Base-by-base conservation (phyloP, 2,329 filamentous ascomycete species). In the Corinectria fuckeliana region DNA sequence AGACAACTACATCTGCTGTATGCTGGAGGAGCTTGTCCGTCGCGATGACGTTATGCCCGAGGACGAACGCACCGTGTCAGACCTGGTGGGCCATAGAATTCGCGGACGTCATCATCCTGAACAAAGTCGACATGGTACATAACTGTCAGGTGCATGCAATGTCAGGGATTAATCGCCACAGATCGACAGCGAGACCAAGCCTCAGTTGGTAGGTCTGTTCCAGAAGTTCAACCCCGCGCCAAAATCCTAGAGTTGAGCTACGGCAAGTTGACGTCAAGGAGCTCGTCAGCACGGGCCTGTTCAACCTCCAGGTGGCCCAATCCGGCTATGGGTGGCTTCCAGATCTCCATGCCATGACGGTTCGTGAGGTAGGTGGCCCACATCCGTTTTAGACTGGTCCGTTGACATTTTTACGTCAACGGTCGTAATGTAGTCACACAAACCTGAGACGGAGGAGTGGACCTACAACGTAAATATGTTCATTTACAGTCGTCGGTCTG, bases 41-140 rank as follows among this genome's bases (percentile, higher is more conserved):
- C 86, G 80, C 11, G 81, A 88, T 5, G 86, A 89, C 25, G 85
- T 88, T 2, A 79, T 84, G 5, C 72, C 85, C 0, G 89, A 92
- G 64, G 90, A 92, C 60, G 88, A 92, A 64, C 79, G 89, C 0
- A 91, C 88, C 0, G 89, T 92, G 2, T 91, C 88, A 0, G 89
- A 92, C 64, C 80, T 92, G 0, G 90, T 91, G 82, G 88, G 92
- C 65, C 89, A 90, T 92, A 59, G 90, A 92, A 73, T 92, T 92
- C 66, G 88, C 89, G 0, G 88, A 92, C 64, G 88, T 91, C 6
- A 82, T 92, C 13, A 81, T 91, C 3, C 75, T 91, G 18, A 92
- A 92, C 75, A 92, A 92, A 73, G 78, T 84, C 5, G 88, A 91
- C 60, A 84, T 86, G 60, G 85, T 90, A 13, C 18, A 70, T 23